Conservation (phyloP, 164 flowering plant species). For the Aristolochia fimbriata region DNA sequence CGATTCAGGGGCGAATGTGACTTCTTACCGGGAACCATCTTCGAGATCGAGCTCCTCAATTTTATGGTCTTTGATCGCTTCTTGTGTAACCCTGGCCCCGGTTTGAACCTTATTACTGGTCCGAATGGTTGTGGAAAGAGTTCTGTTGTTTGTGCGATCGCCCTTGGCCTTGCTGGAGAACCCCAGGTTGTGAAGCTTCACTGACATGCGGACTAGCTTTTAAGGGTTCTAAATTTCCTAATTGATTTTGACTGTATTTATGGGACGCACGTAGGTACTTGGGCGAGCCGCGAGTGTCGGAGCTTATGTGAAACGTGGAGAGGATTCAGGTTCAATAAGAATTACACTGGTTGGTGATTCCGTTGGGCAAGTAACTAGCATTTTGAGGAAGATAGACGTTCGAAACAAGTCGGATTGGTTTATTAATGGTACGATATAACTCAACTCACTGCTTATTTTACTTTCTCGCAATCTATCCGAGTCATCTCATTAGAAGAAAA, state of each 20-base stretch:
- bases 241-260: neutral
- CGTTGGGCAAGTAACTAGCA: constrained; percentile 34
- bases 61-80: constrained; percentile 75
- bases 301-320: constrained; percentile 92
- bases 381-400: constrained; percentile 64
- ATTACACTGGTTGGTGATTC: constrained; percentile 60
- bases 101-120: constrained; percentile 84
- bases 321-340: constrained; percentile 62
- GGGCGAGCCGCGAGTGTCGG: constrained; percentile 94
- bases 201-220: neutral
- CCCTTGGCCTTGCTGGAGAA: constrained; percentile 93
- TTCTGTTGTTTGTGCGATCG: constrained; percentile 93
- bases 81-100: constrained; percentile 66
- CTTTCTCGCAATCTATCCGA: neutral
- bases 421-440: constrained; percentile 47
- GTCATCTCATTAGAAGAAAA: neutral
- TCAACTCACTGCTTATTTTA: neutral
- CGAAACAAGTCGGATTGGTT: constrained; percentile 88
- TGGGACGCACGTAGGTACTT: constrained; percentile 36
- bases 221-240: neutral
- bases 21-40: constrained; percentile 77
- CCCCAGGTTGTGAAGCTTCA: constrained; percentile 54
- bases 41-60: constrained; percentile 67
- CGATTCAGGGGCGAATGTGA: constrained; percentile 70
- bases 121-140: constrained; percentile 98